Conservation (phyloP, 805 yeast species). For the Helenozyma baotianmanensis region DNA sequence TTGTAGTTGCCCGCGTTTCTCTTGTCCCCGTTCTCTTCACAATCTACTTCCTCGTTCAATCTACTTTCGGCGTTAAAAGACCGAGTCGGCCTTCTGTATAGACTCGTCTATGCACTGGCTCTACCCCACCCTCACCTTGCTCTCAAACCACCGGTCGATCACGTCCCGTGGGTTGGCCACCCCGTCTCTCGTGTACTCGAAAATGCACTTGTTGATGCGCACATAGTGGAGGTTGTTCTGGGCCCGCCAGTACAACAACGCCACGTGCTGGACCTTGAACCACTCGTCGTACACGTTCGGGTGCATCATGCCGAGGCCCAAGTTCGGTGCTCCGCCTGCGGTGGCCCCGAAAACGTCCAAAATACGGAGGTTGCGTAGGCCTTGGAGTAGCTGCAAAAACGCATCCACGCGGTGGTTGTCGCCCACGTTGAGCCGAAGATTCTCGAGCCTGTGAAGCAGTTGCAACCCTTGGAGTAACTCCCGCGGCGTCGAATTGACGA, state of each 20-base stretch:
- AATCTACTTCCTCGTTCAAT: too few relatives aligned
- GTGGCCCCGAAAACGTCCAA: constrained; percentile 47
- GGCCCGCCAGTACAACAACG: constrained; percentile 31
- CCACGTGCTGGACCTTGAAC: constrained; percentile 53
- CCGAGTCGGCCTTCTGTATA: too few relatives aligned
- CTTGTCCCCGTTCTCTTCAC: too few relatives aligned
- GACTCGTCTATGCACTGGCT: not conserved
- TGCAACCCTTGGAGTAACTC: constrained; percentile 12
- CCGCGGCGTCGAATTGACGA: constrained; percentile 21
- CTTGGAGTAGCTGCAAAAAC: constrained; percentile 19
- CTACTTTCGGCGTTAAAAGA: too few relatives aligned
- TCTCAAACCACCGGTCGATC: constrained; percentile 45
- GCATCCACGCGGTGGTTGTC: constrained; percentile 13
- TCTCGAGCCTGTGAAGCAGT: constrained; percentile 19
- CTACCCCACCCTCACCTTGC: constrained; percentile 19
- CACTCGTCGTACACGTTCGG: constrained; percentile 55
- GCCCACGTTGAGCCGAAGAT: constrained; percentile 39
- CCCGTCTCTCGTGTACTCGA: constrained; percentile 30
- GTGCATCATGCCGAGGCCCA: constrained; percentile 50
- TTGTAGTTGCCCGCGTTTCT: too few relatives aligned
- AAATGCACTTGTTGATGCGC: constrained; percentile 46
- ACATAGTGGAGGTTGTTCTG: constrained; percentile 34
- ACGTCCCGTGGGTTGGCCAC: constrained; percentile 39
- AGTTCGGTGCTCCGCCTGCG: constrained; percentile 50
- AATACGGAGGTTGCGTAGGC: constrained; percentile 22